Evolutionary conservation across 768 basidiomycete genomes (phyloP).

Genomic region (Tricholoma hemisulphureum): DNA sequence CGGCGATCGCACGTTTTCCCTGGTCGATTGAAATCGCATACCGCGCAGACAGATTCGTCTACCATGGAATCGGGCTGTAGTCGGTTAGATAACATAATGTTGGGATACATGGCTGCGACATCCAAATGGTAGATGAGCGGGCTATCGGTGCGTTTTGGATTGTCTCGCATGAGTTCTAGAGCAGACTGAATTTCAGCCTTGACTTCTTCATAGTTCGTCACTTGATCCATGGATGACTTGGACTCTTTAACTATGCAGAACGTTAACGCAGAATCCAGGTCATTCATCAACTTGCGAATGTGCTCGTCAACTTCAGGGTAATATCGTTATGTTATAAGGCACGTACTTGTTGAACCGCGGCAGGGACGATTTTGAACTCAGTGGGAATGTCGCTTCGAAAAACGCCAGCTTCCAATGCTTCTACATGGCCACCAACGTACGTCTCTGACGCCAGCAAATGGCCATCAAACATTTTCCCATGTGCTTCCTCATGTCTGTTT

Average conservation of each 20-base stretch:
- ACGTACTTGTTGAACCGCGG: slow-evolving; percentile 75
- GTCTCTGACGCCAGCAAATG: slow-evolving; percentile 97
- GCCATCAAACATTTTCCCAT: slow-evolving; percentile 91
- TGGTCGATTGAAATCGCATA: slow-evolving; percentile 97
- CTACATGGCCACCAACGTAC: slow-evolving; percentile 98
- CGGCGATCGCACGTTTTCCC: slow-evolving; percentile 93
- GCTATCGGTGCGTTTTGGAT: slow-evolving; percentile 82
- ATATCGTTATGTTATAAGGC: slow-evolving; percentile 1
- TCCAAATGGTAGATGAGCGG: slow-evolving; percentile 98
- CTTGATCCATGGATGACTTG: slow-evolving; percentile 69
- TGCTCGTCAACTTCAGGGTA: slow-evolving; percentile 3
- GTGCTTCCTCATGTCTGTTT: slow-evolving; percentile 90
- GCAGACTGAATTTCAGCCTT: slow-evolving; percentile 73
- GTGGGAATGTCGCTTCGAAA: slow-evolving; percentile 94
- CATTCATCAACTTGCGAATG: slow-evolving; percentile 73
- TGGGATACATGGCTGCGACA: slow-evolving; percentile 99
- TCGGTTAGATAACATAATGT: slow-evolving; percentile 99
- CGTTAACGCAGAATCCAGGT: slow-evolving; percentile 86
- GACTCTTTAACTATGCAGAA: slow-evolving; percentile 90
- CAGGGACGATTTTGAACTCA: slow-evolving; percentile 92
- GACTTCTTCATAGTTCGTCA: slow-evolving; percentile 95
- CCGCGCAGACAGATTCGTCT: slow-evolving; percentile 93
- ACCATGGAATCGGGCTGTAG: slow-evolving; percentile 98
- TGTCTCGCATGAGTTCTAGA: slow-evolving; percentile 88
- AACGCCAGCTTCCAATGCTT: slow-evolving; percentile 96